Evolutionary conservation across 2,329 filamentous ascomycete species (phyloP).

Genomic region (Pseudopithomyces maydicus): DNA sequence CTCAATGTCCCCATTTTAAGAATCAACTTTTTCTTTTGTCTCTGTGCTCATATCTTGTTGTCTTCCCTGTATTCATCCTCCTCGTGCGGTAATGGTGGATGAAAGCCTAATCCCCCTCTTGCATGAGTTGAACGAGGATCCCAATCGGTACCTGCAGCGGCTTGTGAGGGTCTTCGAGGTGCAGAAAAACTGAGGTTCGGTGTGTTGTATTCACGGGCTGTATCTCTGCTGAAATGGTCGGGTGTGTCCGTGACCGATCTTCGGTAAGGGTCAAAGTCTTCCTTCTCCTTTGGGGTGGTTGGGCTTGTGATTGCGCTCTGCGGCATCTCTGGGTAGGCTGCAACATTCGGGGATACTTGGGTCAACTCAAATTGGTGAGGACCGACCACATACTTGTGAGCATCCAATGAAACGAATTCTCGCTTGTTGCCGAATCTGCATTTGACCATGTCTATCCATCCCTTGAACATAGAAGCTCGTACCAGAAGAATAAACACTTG

Average conservation of each 20-base stretch:
- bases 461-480: constrained; percentile 81
- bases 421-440: constrained; percentile 59
- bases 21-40: background rate
- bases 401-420: constrained; percentile 91
- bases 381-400: constrained; percentile 47
- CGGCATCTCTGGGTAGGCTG: constrained; percentile 32
- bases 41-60: constrained; percentile 33
- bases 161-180: constrained; percentile 44
- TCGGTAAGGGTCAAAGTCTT: constrained; percentile 28
- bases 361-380: constrained; percentile 42
- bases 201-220: constrained; percentile 45
- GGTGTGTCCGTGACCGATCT: constrained; percentile 31
- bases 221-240: constrained; percentile 43
- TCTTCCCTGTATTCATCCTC: constrained; percentile 27
- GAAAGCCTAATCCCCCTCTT: constrained; percentile 46
- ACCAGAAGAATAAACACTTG: constrained; percentile 84
- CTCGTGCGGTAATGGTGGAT: constrained; percentile 34
- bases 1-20: background rate
- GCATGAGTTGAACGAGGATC: constrained; percentile 44
- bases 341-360: constrained; percentile 28
- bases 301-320: constrained; percentile 35
- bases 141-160: constrained; percentile 36
- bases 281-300: constrained; percentile 8
- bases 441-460: constrained; percentile 73
- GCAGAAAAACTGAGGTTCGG: constrained; percentile 49